Base-by-base conservation (phyloP, 148 eudicot species). In the Fagopyrum esculentum region DNA sequence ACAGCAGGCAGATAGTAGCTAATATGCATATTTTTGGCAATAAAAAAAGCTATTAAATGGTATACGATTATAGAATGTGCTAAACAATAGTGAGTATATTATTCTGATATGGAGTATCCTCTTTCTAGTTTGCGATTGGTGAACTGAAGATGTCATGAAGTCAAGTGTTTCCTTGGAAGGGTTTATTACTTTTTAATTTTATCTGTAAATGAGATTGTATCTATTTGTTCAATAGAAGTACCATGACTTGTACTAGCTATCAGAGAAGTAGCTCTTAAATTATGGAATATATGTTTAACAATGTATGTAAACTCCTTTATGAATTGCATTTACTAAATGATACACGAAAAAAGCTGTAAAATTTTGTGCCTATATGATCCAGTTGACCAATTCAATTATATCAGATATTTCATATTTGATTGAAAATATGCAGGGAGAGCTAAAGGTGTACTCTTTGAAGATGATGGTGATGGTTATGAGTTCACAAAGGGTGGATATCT, bases 381-480 rank as follows among this genome's bases (percentile, higher is more conserved):
- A 57, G 5, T 19, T 19, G 29, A 57, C 30, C 63, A 57, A 19
- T 19, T 19, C 63, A 57, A 26, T 17, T 57, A 17, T 8, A 8
- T 19, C 3, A n/a, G 30, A 57, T 19, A 22, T 6, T 19, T 22
- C 6, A 19, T 19, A 19, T 3, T 17, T 57, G 30, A 19, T 16
- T 10, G 52, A 30, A 48, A 74, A 75, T 73, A 74, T 84, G 76
- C 88, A 90, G 99, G 99, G 26, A 90, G 88, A 84, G 99, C 97
- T 82, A 84, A 90, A 83, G 99, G 99, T 68, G 74, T 90, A 73
- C 89, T 90, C 55, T 95, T 86, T 80, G 99, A 95, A 85, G 99
- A 95, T 84, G 97, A 89, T 83, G 99, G 97, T 73, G 99, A 95
- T 83, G 99, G 99, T 19, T 95, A 90, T 82, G 97, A 82, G 71